Evolutionary conservation across 2,329 filamentous ascomycete species (phyloP).

Genomic region (Botrytis porri): DNA sequence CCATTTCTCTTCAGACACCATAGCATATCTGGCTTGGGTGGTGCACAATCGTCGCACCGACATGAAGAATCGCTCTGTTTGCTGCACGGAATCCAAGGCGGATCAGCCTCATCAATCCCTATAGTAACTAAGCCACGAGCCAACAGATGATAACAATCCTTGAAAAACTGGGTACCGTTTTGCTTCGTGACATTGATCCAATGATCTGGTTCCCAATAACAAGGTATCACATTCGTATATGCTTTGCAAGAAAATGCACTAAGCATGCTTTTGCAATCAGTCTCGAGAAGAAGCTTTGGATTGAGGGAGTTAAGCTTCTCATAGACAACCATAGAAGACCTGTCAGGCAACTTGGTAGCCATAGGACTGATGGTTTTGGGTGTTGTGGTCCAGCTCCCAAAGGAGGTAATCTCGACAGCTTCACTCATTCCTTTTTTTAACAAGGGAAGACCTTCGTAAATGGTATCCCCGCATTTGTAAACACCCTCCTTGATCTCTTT

Average conservation of each 20-base stretch:
- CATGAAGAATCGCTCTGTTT: background rate
- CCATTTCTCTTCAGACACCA: background rate
- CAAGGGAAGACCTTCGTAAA: background rate
- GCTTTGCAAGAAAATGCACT: background rate
- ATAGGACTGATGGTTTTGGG: background rate
- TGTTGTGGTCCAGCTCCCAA: background rate
- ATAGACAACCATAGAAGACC: background rate
- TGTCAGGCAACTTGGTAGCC: background rate
- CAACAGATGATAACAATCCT: background rate
- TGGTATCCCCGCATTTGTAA: background rate
- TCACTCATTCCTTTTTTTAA: background rate
- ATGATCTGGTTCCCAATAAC: background rate
- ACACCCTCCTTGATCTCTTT: background rate
- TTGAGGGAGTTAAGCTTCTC: background rate
- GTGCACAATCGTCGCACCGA: background rate
- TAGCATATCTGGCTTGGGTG: background rate
- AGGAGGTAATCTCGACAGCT: background rate
- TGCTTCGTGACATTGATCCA: background rate
- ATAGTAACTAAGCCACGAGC: slow-evolving; percentile 1
- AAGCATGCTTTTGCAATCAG: background rate
- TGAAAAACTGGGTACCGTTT: background rate
- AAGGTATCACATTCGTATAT: background rate
- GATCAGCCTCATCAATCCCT: background rate
- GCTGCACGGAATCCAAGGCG: background rate
- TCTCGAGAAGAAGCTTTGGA: background rate